Base-by-base conservation (phyloP, 805 yeast species). In the Candida fluviatilis region DNA sequence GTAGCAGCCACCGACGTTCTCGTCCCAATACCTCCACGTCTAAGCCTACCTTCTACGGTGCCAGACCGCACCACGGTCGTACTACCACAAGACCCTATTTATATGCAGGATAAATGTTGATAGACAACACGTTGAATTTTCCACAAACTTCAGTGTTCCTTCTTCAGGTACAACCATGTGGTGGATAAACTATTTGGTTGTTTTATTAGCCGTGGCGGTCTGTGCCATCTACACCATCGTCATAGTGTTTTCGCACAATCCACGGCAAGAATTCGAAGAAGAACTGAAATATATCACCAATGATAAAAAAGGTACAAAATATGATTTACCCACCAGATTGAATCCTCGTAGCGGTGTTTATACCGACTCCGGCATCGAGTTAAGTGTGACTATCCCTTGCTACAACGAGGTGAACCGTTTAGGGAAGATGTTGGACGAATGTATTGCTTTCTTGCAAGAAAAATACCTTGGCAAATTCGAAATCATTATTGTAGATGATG, bases 341-440 rank as follows among this genome's bases (percentile, higher is more conserved):
- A 7, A 41, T 41, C 10, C 45, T 12, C 25, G 18, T 21, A 21
- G 21, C 17, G 38, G 33, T 4, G 6, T 5, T 4, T 41, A 34
- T 25, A 41, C 39, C 13, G 51, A 50, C 36, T 69, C 66, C 26
- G 67, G 57, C 2, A 69, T 84, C 17, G 73, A 74, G 23, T 51
- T 91, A 31, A 78, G 93, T 18, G 82, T 93, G 18, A 89, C 93
- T 5, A 77, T 93, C 4, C 99, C 99, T n/a, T 88, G 96, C 57
- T 93, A 76, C 54, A 93, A 93, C 55, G 99, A 93, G 60, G 80
- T 83, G 1, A 58, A 66, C 11, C 72, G 99, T 38, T 72, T 93
- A 43, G 73, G 75, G 23, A 56, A 62, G 28, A 86, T 87, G 93
- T 62, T 87, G 28, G 78, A 75, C 36, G 96, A 87, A 39, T 69